A percentile compares a stretch with the other conserved stretches of the same genome.
Evolutionary conservation across 345 rosid species (phyloP).

Genomic region (Linum trigynum): DNA sequence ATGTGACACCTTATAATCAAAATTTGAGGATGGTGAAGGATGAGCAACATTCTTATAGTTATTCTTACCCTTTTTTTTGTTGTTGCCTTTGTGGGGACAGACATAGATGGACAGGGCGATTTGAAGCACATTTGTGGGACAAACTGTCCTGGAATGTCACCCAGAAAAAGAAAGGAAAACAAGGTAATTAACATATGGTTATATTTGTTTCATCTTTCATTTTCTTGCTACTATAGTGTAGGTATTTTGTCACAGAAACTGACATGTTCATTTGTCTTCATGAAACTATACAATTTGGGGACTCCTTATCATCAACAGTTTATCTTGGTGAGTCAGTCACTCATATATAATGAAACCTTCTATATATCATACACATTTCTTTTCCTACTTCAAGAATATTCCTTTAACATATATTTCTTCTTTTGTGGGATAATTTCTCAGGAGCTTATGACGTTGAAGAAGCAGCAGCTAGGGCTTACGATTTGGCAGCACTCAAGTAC

Average conservation of each 20-base stretch:
- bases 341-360: neutral
- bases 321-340: slow-evolving; percentile 39
- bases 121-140: slow-evolving; percentile 68
- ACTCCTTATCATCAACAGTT: slow-evolving; percentile 26
- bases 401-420: neutral
- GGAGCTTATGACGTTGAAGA: slow-evolving; percentile 72
- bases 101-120: slow-evolving; percentile 62
- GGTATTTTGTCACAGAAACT: too few species aligned
- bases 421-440: slow-evolving; percentile 6
- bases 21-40: too few species aligned
- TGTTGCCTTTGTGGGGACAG: slow-evolving; percentile 13
- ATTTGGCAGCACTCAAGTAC: neutral
- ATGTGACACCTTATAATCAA: too few species aligned
- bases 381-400: neutral
- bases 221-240: neutral
- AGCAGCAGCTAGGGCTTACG: slow-evolving; percentile 66
- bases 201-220: slow-evolving; percentile 3
- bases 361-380: neutral
- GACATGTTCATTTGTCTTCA: too few species aligned
- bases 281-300: slow-evolving; percentile 12
- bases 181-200: slow-evolving; percentile 29
- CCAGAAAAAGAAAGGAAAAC: slow-evolving; percentile 66
- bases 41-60: too few species aligned
- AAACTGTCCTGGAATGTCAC: slow-evolving; percentile 59
- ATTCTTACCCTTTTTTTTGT: too few species aligned